Conservation (phyloP, 345 rosid species). For the Syzygium aromaticum region DNA sequence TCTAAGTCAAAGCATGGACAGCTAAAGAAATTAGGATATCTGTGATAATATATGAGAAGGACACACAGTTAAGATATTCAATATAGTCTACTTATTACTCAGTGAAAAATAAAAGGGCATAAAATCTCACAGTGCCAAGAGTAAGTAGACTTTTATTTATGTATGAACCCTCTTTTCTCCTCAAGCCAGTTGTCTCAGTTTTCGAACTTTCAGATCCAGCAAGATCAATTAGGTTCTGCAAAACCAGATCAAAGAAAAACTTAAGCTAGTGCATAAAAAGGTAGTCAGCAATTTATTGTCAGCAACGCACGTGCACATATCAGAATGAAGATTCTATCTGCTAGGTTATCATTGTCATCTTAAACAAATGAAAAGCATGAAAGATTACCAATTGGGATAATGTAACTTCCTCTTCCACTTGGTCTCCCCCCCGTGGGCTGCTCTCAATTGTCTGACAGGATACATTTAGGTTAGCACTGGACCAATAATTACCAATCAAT, state of each 20-base stretch:
- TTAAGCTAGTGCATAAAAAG: background rate
- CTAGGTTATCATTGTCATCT: background rate
- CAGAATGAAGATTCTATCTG: background rate
- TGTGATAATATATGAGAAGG: background rate
- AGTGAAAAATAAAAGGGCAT: background rate
- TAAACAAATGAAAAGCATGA: background rate
- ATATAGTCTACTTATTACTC: background rate
- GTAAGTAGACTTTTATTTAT: slow-evolving; percentile 70
- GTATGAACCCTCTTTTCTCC: slow-evolving; percentile 72
- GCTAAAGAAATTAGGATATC: background rate
- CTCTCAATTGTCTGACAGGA: slow-evolving; percentile 50
- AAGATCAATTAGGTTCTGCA: slow-evolving; percentile 64
- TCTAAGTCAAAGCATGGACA: background rate
- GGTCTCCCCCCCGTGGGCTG: slow-evolving; percentile 41
- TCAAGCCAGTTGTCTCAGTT: slow-evolving; percentile 62
- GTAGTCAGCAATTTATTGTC: background rate
- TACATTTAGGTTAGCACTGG: background rate
- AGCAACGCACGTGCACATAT: background rate
- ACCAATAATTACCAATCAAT: background rate
- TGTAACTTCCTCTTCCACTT: slow-evolving; percentile 51
- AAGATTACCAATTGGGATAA: slow-evolving; percentile 53
- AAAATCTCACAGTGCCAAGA: slow-evolving; percentile 54
- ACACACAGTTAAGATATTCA: background rate
- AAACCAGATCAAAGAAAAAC: background rate
- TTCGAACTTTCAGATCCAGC: slow-evolving; percentile 82